A percentile compares a stretch with the other conserved stretches of the same genome.
Evolutionary conservation across 2,329 filamentous ascomycete species (phyloP).

Genomic region (Nigrospora osmanthi): DNA sequence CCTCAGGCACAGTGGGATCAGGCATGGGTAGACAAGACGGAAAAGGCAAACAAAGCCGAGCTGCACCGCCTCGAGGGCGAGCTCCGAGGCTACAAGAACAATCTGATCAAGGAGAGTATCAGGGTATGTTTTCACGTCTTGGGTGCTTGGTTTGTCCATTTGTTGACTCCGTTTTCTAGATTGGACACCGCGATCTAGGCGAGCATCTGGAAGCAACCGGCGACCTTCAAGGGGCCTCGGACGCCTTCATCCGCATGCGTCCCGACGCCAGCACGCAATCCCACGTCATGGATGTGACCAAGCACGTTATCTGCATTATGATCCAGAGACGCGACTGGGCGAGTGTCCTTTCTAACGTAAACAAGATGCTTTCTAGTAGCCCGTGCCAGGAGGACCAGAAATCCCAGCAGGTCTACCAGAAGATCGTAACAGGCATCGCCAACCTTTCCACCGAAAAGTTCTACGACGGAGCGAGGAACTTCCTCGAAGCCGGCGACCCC

Average conservation of each 20-base stretch:
- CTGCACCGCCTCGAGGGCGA: conserved; percentile 73
- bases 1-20: conserved; percentile 60
- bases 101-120: conserved; percentile 95
- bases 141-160: background rate
- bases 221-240: conserved; percentile 62
- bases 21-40: conserved; percentile 66
- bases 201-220: conserved; percentile 75
- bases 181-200: conserved; percentile 90
- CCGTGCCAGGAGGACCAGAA: conserved; percentile 37
- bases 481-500: conserved; percentile 55
- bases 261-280: conserved; percentile 78
- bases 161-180: conserved; percentile 40
- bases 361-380: conserved; percentile 54
- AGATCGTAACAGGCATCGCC: conserved; percentile 43
- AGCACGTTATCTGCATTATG: conserved; percentile 68
- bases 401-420: conserved; percentile 40
- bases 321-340: conserved; percentile 74
- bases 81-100: conserved; percentile 90
- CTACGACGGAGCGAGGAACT: conserved; percentile 59
- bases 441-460: conserved; percentile 38
- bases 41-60: conserved; percentile 60
- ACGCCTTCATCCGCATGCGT: conserved; percentile 79
- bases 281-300: conserved; percentile 76
- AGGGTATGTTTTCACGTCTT: conserved; percentile 46
- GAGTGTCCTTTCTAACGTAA: conserved; percentile 49